A percentile compares a stretch with the other conserved stretches of the same genome.
phyloP scores from a whole-genome alignment of 192 early-diverging fungal species.

The Backusella australiensis region DNA sequence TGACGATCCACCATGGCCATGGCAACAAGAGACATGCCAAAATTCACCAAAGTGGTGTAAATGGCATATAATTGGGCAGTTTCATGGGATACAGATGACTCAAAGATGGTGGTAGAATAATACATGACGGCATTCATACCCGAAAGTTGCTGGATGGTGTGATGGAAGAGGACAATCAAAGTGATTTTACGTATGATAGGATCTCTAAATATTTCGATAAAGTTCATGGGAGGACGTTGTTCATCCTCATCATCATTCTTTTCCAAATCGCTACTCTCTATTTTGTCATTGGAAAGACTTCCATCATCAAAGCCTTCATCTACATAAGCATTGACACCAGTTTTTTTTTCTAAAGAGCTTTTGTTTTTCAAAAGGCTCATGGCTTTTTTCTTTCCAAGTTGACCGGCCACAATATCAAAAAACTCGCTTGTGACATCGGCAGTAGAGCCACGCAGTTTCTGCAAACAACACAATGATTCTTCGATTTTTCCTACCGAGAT shows the following conservation, averaged over 20 bases:
- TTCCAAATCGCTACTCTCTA: background rate
- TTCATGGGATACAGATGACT: slow-evolving; percentile 48
- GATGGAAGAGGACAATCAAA: slow-evolving; percentile 60
- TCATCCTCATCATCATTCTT: background rate
- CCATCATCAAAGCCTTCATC: background rate
- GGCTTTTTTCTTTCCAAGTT: slow-evolving; percentile 18
- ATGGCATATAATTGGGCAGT: slow-evolving; percentile 22
- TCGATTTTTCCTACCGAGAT: slow-evolving; percentile 59
- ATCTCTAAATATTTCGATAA: slow-evolving; percentile 53
- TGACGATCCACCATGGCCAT: background rate
- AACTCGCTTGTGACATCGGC: slow-evolving; percentile 59
- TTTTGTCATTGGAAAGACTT: background rate
- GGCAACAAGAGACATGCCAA: slow-evolving; percentile 9
- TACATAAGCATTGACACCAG: no score
- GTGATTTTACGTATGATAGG: slow-evolving; percentile 61
- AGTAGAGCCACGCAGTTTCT: slow-evolving; percentile 48
- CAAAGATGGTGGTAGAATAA: slow-evolving; percentile 81
- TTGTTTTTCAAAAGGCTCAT: background rate
- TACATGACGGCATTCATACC: slow-evolving; percentile 86
- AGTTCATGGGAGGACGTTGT: slow-evolving; percentile 25
- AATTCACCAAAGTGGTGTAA: background rate
- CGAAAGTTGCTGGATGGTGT: slow-evolving; percentile 76
- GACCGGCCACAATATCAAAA: slow-evolving; percentile 54
- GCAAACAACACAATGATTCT: slow-evolving; percentile 57
- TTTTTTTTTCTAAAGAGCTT: background rate